A percentile compares a stretch with the other conserved stretches of the same genome.
Evolutionary conservation across 352 stramenopile species (phyloP).

Genomic region (Phytophthora citrophthora): DNA sequence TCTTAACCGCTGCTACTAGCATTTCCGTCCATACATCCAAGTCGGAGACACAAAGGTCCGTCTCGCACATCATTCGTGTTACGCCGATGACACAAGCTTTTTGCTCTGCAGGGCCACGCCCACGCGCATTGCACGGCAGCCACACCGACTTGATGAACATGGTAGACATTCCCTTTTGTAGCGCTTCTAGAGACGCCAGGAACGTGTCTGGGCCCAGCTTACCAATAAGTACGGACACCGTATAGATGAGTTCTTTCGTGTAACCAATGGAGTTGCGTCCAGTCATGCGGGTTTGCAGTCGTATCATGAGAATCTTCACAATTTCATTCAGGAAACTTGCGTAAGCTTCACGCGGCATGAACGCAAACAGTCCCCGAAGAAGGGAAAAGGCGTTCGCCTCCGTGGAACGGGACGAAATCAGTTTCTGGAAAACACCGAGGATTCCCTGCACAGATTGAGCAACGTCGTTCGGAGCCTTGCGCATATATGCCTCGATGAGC

Average conservation of each 20-base stretch:
- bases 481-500: conserved; percentile 97
- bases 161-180: conserved; percentile 92
- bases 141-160: conserved; percentile 92
- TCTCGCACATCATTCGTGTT: conserved; percentile 79
- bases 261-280: conserved; percentile 85
- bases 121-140: conserved; percentile 85
- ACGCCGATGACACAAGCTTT: conserved; percentile 78
- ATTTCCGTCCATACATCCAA: conserved; percentile 62
- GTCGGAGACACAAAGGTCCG: conserved; percentile 62
- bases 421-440: conserved; percentile 98
- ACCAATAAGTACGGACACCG: conserved; percentile 88
- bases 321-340: conserved; percentile 90
- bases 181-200: conserved; percentile 80
- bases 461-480: conserved; percentile 91
- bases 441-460: conserved; percentile 84
- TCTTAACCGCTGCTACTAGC: conserved; percentile 50
- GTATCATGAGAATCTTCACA: conserved; percentile 95
- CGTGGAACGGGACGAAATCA: conserved; percentile 94
- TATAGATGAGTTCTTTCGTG: conserved; percentile 91
- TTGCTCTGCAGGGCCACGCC: conserved; percentile 58
- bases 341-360: conserved; percentile 81
- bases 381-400: conserved; percentile 95
- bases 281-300: conserved; percentile 92
- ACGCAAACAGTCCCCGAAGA: conserved; percentile 90
- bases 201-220: conserved; percentile 88